These are phyloP conservation scores for Microbotryum lychnidis-dioicae DNA, from an alignment of 1,284 basidiomycete genomes.

Conservation along the genomic window DNA sequence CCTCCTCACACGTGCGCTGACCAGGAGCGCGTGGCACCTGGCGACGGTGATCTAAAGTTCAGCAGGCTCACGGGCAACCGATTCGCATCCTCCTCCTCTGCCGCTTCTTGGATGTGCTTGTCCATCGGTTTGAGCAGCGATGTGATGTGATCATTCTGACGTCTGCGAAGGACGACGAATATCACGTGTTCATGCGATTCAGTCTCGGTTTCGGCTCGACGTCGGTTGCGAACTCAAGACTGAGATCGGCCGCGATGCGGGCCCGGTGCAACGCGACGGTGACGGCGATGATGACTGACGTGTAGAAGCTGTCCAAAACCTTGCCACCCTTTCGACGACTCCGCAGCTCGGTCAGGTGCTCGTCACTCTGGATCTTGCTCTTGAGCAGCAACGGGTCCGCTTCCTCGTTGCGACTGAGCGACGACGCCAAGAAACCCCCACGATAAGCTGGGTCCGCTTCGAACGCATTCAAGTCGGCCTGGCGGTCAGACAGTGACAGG, in stretches of 20 bases:
- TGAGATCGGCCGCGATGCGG: no score
- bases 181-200: neutral
- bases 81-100: constrained; percentile 54
- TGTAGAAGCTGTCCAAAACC: constrained; percentile 34
- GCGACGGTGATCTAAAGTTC: neutral
- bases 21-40: neutral
- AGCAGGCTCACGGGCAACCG: constrained; percentile 53
- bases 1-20: neutral
- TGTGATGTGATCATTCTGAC: constrained; percentile 79
- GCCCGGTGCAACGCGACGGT: no score
- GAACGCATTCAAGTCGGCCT: no score
- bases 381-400: constrained; percentile 32
- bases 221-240: no score
- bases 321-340: constrained; percentile 52
- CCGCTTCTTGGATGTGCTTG: constrained; percentile 66
- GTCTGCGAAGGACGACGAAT: constrained; percentile 37
- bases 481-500: no score
- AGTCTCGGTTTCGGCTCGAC: constrained; percentile 15
- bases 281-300: constrained; percentile 9
- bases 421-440: no score
- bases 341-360: constrained; percentile 53
- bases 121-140: constrained; percentile 81
- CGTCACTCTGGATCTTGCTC: constrained; percentile 46
- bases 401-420: neutral
- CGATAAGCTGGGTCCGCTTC: no score